phyloP scores from a whole-genome alignment of 225 moss, liverwort and hornwort genomes.

The Ulota crispa region DNA sequence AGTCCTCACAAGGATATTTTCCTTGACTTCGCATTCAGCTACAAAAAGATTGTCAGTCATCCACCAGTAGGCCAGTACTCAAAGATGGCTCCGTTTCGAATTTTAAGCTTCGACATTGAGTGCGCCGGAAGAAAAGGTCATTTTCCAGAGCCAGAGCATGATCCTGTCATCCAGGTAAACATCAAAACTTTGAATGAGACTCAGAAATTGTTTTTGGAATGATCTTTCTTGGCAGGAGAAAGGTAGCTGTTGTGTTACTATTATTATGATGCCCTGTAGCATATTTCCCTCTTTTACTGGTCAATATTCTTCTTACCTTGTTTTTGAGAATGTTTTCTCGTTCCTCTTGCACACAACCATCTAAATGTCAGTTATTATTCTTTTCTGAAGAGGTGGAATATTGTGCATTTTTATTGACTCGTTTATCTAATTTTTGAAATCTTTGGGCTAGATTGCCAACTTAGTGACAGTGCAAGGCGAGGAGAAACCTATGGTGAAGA shows the following conservation, averaged over 20 bases:
- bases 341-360: not conserved
- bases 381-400: constrained; percentile 7
- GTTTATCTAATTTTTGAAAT: constrained; percentile 12
- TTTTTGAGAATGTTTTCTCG: not conserved
- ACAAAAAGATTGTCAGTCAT: constrained; percentile 78
- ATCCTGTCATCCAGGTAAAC: constrained; percentile 95
- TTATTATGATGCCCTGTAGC: constrained; percentile 3
- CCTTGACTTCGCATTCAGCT: constrained; percentile 59
- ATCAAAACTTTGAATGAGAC: not conserved
- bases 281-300: constrained; percentile 3
- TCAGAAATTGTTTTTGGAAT: not conserved
- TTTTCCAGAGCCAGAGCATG: constrained; percentile 97
- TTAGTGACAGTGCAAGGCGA: constrained; percentile 90
- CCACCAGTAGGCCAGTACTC: constrained; percentile 77
- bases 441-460: constrained; percentile 76
- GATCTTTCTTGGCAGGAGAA: constrained; percentile 1
- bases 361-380: not conserved
- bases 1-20: not conserved
- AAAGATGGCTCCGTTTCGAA: constrained; percentile 99
- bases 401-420: not conserved
- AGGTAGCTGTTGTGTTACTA: not conserved
- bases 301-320: not conserved
- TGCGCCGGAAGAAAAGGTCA: constrained; percentile 98
- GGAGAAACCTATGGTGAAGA: constrained; percentile 80
- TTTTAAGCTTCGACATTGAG: constrained; percentile 97